These are phyloP conservation scores for Auriscalpium orientale DNA, from an alignment of 768 basidiomycete genomes.

Conservation along the genomic window DNA sequence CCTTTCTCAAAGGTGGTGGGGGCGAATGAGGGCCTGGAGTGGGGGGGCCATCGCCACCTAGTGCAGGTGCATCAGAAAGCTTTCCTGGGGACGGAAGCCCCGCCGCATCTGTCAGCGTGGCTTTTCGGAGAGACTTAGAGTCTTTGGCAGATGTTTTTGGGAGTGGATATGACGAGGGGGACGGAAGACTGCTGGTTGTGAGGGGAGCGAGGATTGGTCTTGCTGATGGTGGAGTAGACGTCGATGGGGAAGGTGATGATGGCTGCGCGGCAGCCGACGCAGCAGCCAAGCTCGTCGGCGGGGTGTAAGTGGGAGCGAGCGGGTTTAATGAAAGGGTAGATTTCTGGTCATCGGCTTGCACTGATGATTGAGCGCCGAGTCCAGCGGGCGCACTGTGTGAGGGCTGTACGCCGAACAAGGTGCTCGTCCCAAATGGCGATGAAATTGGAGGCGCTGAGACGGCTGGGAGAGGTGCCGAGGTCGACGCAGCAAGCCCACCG, in stretches of 20 bases:
- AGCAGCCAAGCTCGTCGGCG: slow-evolving; percentile 5
- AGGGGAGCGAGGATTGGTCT: background rate
- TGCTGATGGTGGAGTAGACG: background rate
- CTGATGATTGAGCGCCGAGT: too few species aligned
- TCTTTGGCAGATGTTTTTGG: background rate
- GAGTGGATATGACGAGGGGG: slow-evolving; percentile 1
- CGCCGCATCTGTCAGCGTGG: background rate
- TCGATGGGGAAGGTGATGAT: slow-evolving; percentile 1
- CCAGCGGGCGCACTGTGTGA: too few species aligned
- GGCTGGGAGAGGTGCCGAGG: too few species aligned
- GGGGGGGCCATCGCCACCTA: too few species aligned
- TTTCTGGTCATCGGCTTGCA: too few species aligned
- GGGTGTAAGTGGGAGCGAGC: slow-evolving; percentile 13
- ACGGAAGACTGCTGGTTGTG: slow-evolving; percentile 5
- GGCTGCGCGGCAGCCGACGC: background rate
- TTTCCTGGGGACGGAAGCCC: background rate
- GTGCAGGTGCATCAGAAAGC: too few species aligned
- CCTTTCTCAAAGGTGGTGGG: slow-evolving; percentile 18
- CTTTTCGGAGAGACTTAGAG: background rate
- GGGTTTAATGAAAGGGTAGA: slow-evolving; percentile 5
- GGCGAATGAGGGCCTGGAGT: background rate
- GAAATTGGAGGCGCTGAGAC: too few species aligned
- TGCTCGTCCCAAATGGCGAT: too few species aligned
- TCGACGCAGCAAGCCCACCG: too few species aligned
- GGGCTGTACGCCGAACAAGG: too few species aligned